Evolutionary conservation across 2,329 filamentous ascomycete genomes (phyloP).

Genomic region (Fusarium paranaense): DNA sequence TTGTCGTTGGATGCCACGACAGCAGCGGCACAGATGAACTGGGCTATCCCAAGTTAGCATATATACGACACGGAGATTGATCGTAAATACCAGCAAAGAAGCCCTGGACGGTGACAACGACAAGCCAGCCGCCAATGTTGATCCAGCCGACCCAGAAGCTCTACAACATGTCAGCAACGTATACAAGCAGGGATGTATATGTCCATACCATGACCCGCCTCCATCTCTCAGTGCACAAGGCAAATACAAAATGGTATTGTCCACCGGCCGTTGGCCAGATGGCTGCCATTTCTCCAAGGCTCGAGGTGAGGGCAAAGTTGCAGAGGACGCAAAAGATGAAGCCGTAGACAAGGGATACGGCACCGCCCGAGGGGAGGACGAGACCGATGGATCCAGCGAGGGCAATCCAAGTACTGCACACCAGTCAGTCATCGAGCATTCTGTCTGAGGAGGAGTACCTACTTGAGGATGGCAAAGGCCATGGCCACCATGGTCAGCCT

Average conservation of each 20-base stretch:
- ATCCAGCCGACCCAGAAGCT: slow-evolving; percentile 59
- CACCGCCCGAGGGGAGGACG: slow-evolving; percentile 54
- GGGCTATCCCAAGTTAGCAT: slow-evolving; percentile 43
- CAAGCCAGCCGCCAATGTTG: slow-evolving; percentile 58
- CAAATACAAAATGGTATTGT: slow-evolving; percentile 58
- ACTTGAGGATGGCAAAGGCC: slow-evolving; percentile 56
- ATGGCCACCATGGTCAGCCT: slow-evolving; percentile 55
- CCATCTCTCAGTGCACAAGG: slow-evolving; percentile 53
- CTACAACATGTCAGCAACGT: slow-evolving; percentile 32
- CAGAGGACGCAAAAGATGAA: slow-evolving; percentile 60
- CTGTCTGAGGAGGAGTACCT: slow-evolving; percentile 38
- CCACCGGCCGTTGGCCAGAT: slow-evolving; percentile 59
- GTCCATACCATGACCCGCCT: slow-evolving; percentile 49
- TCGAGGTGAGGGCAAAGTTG: slow-evolving; percentile 55
- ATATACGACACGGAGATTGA: not conserved
- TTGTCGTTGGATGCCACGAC: slow-evolving; percentile 53
- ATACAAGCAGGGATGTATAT: rapidly evolving
- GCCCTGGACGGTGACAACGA: slow-evolving; percentile 54
- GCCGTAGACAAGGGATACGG: slow-evolving; percentile 56
- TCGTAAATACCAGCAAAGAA: slow-evolving; percentile 53
- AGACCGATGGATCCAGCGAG: slow-evolving; percentile 56
- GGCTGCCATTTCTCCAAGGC: slow-evolving; percentile 56
- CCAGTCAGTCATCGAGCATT: not conserved
- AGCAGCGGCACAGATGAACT: slow-evolving; percentile 55
- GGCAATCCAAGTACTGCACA: slow-evolving; percentile 41